Base-by-base conservation (phyloP, 2,329 filamentous ascomycete species). In the Claviceps monticola region DNA sequence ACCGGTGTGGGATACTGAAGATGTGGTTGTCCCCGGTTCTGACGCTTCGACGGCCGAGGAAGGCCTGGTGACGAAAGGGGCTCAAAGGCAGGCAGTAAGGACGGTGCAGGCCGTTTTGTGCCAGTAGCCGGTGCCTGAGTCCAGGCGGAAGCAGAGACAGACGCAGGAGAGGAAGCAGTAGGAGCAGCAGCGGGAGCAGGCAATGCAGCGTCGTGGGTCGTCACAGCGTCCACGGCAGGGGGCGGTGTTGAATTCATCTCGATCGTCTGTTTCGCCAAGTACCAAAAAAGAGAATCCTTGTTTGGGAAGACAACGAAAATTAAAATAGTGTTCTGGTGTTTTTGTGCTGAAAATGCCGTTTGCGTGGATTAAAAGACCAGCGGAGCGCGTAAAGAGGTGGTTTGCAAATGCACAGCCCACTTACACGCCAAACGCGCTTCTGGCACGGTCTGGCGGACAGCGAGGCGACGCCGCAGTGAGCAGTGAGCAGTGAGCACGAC, bases 1-100 rank as follows among this genome's bases (percentile, higher is more conserved):
- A 95, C 79, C 1, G 93, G 93, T 2, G 93, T 97, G 43, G 93
- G 93, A 70, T 97, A 97, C 63, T 84, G 88, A 58, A 76, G 68
- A 57, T 76, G 74, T 52, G 63, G 71, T 51, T 69, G 63, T 42
- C 66, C 67, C 13, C 65, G 62, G 46, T 76, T 78, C 62, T 82
- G 84, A 64, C 84, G 80, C 71, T 89, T 90, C 48, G 71, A 64
- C 6, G 83, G 76, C 51, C 83, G 78, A 48, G 84, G 84, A 49
- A 88, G 79, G 51, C 73, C 78, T 2, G 86, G 85, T 13, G 86
- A 88, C n/a, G 85, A 85, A 53, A 87, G 71, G 49, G 82, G 84
- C 68, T 90, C 86, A 65, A 91, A 90, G 21, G 87, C 77, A 55
- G 87, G 87, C 26, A 93, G 79, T 52, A 91, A 72, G 53, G 82